These are phyloP conservation scores for Hyaloscypha bicolor DNA, from an alignment of 495 filamentous ascomycete genomes.

Conservation along the genomic window DNA sequence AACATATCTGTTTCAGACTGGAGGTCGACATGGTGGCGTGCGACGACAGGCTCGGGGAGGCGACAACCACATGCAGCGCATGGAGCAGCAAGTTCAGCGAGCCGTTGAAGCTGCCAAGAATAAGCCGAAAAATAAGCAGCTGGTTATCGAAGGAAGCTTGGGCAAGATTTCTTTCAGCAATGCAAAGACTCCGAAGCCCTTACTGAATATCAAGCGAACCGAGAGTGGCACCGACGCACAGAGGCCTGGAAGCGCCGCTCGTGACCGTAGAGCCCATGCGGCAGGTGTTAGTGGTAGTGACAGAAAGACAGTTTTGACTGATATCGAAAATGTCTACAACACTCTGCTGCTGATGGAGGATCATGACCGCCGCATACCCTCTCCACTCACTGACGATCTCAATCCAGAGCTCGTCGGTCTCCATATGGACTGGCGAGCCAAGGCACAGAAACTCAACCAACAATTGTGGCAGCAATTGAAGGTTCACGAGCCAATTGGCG, in stretches of 20 bases:
- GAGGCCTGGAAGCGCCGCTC: constrained; percentile 34
- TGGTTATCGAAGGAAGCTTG: constrained; percentile 97
- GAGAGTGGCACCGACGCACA: constrained; percentile 61
- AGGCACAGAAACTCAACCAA: constrained; percentile 71
- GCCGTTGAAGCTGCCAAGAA: constrained; percentile 96
- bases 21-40: constrained; percentile 70
- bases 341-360: constrained; percentile 93
- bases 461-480: constrained; percentile 83
- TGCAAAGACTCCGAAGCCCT: constrained; percentile 90
- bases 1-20: constrained; percentile 94
- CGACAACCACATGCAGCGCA: constrained; percentile 96
- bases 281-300: constrained; percentile 57
- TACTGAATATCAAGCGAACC: constrained; percentile 92
- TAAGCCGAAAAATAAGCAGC: constrained; percentile 95
- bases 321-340: constrained; percentile 85
- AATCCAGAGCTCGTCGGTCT: constrained; percentile 64
- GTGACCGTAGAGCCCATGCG: constrained; percentile 47
- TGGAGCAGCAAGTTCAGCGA: constrained; percentile 98
- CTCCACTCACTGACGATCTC: constrained; percentile 57
- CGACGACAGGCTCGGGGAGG: constrained; percentile 74
- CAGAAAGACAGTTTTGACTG: constrained; percentile 77
- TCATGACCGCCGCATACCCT: constrained; percentile 86
- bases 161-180: constrained; percentile 99
- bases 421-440: constrained; percentile 72
- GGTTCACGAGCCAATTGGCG: constrained; percentile 86